Base-by-base conservation (phyloP, 2,329 filamentous ascomycete species). In the Cladosporium cucumerinum region DNA sequence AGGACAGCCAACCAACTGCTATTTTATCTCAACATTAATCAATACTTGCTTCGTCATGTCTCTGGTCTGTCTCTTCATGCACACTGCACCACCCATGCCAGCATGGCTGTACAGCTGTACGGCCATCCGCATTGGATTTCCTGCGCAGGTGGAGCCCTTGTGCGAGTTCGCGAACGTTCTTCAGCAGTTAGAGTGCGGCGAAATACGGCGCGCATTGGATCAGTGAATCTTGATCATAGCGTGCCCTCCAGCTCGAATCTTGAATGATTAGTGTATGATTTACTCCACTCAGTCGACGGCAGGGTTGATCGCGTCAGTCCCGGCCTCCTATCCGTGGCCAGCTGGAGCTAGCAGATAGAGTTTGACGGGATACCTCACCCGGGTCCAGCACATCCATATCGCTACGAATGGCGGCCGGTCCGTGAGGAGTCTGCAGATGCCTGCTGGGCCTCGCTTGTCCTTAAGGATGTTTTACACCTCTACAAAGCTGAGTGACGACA, bases 351-450 rank as follows among this genome's bases (percentile, higher is more conserved):
- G 39, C 18, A 34, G 58, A 51, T 61, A 61, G 43, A 51, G 43
- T 61, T 61, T 26, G 58, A 11, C 58, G 46, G 58, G 30, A 28
- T 36, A 46, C 46, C 25, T 25, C 43, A n/a, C 30, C 58, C 58
- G 58, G 21, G 39, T 36, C 30, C 58, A 51, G 23, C 21, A 21
- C n/a, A 21, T 14, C 43, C 43, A 51, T 28, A 12, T 46, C 58
- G 58, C 34, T 51, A 28, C 43, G n/a, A 18, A 5, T 61, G 52
- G 58, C 23, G 58, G 26, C 46, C 58, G 58, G 58, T 10, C 58
- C 58, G 58, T 49, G 58, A 61, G 43, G 55, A 61, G n/a, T 32
- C 43, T 61, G 58, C 58, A 61, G 58, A 28, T 30, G 3, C 51
- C 12, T 54, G n/a, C 51, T 21, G n/a, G 51, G 18, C 51, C 51